Percentiles rank a stretch among this genome's conserved stretches.
These are phyloP conservation scores for Carex myosuroides DNA, from an alignment of 176 grass and related monocot genomes.

Conservation along the genomic window DNA sequence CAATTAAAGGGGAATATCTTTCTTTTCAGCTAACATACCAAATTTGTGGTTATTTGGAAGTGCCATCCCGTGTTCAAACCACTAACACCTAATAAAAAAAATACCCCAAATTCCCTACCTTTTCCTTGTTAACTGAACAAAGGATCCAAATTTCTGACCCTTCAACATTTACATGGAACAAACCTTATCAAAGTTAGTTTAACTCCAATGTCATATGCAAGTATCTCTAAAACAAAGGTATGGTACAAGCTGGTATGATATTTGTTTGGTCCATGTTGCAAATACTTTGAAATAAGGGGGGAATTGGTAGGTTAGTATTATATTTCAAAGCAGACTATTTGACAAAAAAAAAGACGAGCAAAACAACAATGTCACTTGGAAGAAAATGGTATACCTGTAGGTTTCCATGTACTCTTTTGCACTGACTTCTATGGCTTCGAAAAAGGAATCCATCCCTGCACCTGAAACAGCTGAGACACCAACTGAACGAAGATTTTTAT, in stretches of 20 bases:
- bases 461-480: slow-evolving; percentile 88
- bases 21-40: neutral
- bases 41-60: neutral
- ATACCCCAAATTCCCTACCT: neutral
- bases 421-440: slow-evolving; percentile 67
- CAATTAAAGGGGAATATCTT: neutral
- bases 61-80: neutral
- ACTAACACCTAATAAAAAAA: neutral
- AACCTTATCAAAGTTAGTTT: neutral
- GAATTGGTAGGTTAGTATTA: neutral
- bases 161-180: neutral
- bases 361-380: slow-evolving; percentile 1
- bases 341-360: neutral
- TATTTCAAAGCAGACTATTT: neutral
- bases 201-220: neutral
- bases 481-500: slow-evolving; percentile 75
- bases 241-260: neutral
- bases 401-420: slow-evolving; percentile 85
- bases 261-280: neutral
- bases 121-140: neutral
- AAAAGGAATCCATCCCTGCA: slow-evolving; percentile 62
- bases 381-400: slow-evolving; percentile 47
- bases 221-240: neutral
- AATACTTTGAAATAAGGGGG: neutral
- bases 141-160: neutral